Evolutionary conservation across 805 yeast species (phyloP).

Genomic region (Saccharomycopsis amapae): DNA sequence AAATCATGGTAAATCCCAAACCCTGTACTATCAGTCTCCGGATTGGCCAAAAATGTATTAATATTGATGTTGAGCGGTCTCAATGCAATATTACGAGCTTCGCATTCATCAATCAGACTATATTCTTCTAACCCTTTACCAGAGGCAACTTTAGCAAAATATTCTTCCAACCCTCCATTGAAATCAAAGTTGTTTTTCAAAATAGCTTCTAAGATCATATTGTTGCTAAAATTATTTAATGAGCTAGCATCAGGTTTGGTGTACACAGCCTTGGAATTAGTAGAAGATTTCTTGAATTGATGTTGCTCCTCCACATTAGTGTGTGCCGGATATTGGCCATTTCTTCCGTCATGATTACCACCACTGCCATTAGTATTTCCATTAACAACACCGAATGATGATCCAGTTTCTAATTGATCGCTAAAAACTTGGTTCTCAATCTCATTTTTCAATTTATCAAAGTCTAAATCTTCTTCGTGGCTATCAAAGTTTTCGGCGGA

Average conservation of each 20-base stretch:
- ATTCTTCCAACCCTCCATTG: not conserved
- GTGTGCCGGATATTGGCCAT: too few species aligned
- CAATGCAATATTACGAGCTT: too few species aligned
- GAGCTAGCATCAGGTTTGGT: too few species aligned
- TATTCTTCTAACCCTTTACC: not conserved
- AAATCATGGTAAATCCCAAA: too few species aligned
- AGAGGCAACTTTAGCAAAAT: not conserved
- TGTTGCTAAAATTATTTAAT: not conserved
- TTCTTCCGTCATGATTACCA: not conserved
- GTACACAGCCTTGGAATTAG: too few species aligned
- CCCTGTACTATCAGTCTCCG: too few species aligned
- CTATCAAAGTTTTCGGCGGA: too few species aligned
- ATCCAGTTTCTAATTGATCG: not conserved
- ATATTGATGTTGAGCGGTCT: too few species aligned
- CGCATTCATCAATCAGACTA: too few species aligned
- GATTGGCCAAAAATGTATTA: too few species aligned
- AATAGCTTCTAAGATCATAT: not conserved
- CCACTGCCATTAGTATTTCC: not conserved
- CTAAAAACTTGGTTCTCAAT: slow-evolving; percentile 5
- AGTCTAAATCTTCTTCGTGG: slow-evolving; percentile 1
- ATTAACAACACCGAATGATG: not conserved
- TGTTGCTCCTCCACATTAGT: too few species aligned
- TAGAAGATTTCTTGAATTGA: too few species aligned
- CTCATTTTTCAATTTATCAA: slow-evolving; percentile 2
- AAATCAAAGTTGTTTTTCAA: not conserved